These are phyloP conservation scores for Barnettozyma populi DNA, from an alignment of 805 yeast genomes.

Conservation along the genomic window DNA sequence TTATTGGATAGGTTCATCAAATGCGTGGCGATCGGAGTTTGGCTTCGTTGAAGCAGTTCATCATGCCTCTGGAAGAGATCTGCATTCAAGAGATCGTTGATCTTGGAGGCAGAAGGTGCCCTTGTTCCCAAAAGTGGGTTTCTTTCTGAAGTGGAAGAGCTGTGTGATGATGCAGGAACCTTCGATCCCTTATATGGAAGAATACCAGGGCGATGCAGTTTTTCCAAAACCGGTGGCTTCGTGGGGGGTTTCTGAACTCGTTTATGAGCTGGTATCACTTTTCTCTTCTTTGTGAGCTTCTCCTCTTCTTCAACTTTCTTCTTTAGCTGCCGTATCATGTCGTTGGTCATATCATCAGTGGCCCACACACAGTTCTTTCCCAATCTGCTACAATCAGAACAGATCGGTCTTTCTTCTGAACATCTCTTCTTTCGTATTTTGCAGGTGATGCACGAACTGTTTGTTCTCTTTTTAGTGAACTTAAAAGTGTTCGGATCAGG, in stretches of 20 bases:
- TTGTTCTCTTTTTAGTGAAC: constrained; percentile 36
- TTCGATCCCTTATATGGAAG: neutral
- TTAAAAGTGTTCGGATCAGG: constrained; percentile 21
- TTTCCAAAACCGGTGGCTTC: neutral
- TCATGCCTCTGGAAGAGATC: constrained; percentile 11
- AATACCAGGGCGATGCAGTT: neutral
- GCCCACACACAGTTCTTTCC: constrained; percentile 69
- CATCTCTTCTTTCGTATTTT: constrained; percentile 69
- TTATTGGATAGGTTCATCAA: constrained; percentile 14
- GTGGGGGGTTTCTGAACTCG: neutral
- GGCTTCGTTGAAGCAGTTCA: constrained; percentile 11
- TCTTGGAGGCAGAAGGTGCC: neutral
- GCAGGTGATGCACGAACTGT: constrained; percentile 64
- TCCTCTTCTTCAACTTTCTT: constrained; percentile 24
- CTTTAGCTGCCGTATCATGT: constrained; percentile 23
- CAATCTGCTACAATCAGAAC: constrained; percentile 64
- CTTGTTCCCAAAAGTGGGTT: constrained; percentile 1
- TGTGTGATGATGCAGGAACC: neutral
- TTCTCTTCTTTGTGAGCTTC: constrained; percentile 9
- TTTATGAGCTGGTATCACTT: neutral
- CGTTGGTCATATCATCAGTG: constrained; percentile 34
- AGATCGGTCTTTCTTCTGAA: constrained; percentile 63
- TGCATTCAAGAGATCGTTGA: constrained; percentile 4
- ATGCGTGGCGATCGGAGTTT: constrained; percentile 22
- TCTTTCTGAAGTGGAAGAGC: neutral